Evolutionary conservation across 176 grass and related monocot genomes (phyloP).

Genomic region (Chrysopogon serrulatus): DNA sequence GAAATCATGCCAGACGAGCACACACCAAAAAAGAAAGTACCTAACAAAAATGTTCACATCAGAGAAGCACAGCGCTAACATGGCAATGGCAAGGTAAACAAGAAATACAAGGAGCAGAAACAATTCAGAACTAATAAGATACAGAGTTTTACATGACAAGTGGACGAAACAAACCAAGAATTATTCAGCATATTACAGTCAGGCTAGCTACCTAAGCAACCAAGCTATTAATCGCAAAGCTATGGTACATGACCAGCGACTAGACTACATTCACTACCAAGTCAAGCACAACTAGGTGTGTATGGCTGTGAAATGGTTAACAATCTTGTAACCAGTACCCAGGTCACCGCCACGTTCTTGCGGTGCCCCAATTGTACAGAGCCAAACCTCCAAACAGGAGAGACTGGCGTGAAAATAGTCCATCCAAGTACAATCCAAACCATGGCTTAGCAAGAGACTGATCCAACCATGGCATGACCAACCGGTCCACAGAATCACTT

Average conservation of each 20-base stretch:
- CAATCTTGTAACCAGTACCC: slow-evolving; percentile 14
- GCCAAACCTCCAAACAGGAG: background rate
- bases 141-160: slow-evolving; percentile 39
- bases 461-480: background rate
- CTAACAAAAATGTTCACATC: background rate
- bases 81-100: background rate
- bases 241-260: slow-evolving; percentile 68
- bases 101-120: background rate
- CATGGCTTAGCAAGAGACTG: background rate
- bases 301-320: slow-evolving; percentile 31
- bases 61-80: background rate
- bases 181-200: slow-evolving; percentile 52
- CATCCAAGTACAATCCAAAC: background rate
- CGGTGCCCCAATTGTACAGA: slow-evolving; percentile 48
- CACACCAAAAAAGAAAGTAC: background rate
- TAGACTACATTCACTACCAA: slow-evolving; percentile 45
- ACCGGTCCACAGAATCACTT: slow-evolving; percentile 17
- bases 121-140: background rate
- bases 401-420: background rate
- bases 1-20: background rate
- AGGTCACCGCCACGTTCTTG: slow-evolving; percentile 5
- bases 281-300: slow-evolving; percentile 45
- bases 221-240: slow-evolving; percentile 29
- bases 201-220: slow-evolving; percentile 54
- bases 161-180: slow-evolving; percentile 9